Percentiles rank a stretch among this genome's conserved stretches.
These are phyloP conservation scores for Neofusicoccum cordaticola DNA, from an alignment of 2,329 filamentous ascomycete species.

Conservation along the genomic window DNA sequence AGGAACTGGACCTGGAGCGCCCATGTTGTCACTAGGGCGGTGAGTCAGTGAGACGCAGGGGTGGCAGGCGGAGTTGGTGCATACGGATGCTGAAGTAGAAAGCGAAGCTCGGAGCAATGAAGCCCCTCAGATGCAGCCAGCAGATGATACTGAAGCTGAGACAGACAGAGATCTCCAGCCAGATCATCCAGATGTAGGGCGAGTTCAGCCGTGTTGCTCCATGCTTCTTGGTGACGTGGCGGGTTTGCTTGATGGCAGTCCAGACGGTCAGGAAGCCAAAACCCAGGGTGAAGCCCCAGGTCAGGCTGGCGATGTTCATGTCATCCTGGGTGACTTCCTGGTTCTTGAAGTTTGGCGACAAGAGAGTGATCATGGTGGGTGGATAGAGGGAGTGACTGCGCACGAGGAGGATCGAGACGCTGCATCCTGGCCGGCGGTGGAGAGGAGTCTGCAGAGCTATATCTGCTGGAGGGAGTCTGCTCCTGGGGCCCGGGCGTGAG, in stretches of 20 bases:
- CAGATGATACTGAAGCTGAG: conserved; percentile 3
- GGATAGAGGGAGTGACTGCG: neutral
- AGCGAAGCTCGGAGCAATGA: neutral
- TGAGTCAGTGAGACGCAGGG: neutral
- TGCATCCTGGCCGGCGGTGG: no score
- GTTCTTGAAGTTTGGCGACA: neutral
- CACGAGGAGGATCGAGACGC: no score
- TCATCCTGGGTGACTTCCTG: conserved; percentile 4
- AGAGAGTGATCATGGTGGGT: neutral
- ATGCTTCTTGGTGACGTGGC: conserved; percentile 27
- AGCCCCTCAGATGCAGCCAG: neutral
- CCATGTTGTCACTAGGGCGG: neutral
- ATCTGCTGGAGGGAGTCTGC: neutral
- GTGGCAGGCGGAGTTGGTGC: neutral
- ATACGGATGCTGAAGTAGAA: conserved; percentile 18
- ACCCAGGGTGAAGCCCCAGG: conserved; percentile 39
- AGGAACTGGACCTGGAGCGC: conserved; percentile 18
- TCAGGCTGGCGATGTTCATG: neutral
- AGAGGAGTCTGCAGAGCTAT: no score
- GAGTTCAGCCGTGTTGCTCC: neutral
- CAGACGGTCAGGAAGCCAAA: conserved; percentile 42
- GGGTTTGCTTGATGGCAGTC: conserved; percentile 31
- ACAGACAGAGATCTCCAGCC: neutral
- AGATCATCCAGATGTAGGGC: conserved; percentile 11
- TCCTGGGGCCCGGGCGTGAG: neutral